These are phyloP conservation scores for Fusarium sp. DNA, from an alignment of 2,329 filamentous ascomycete genomes.

Conservation along the genomic window DNA sequence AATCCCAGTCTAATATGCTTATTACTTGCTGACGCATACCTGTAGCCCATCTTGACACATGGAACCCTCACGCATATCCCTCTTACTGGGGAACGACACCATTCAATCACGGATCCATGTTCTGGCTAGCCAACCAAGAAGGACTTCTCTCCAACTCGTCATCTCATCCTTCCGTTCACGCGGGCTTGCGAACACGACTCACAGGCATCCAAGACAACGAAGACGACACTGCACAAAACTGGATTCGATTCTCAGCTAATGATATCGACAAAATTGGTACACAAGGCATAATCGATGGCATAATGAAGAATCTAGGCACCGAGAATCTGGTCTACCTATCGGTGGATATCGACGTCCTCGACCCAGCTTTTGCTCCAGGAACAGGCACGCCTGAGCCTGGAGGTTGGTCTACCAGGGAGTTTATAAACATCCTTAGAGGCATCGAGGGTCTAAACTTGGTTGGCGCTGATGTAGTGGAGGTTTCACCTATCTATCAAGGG, in stretches of 20 bases:
- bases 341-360: constrained; percentile 85
- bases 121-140: constrained; percentile 86
- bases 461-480: constrained; percentile 88
- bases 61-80: constrained; percentile 84
- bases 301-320: constrained; percentile 79
- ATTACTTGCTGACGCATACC: background rate
- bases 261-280: constrained; percentile 87
- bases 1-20: too few relatives aligned
- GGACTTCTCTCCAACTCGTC: constrained; percentile 78
- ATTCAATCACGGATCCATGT: constrained; percentile 92
- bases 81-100: constrained; percentile 71
- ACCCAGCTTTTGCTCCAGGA: constrained; percentile 74
- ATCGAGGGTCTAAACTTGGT: constrained; percentile 87
- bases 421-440: constrained; percentile 84
- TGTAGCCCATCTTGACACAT: constrained; percentile 78
- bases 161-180: constrained; percentile 79
- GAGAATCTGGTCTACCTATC: constrained; percentile 83
- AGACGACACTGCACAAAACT: constrained; percentile 79
- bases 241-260: constrained; percentile 80
- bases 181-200: constrained; percentile 81
- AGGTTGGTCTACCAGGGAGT: constrained; percentile 89
- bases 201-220: constrained; percentile 74
- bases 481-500: constrained; percentile 84
- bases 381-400: constrained; percentile 92
- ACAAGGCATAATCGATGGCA: constrained; percentile 74